Conservation (phyloP, 768 basidiomycete species). For the Termitomyces sp. region DNA sequence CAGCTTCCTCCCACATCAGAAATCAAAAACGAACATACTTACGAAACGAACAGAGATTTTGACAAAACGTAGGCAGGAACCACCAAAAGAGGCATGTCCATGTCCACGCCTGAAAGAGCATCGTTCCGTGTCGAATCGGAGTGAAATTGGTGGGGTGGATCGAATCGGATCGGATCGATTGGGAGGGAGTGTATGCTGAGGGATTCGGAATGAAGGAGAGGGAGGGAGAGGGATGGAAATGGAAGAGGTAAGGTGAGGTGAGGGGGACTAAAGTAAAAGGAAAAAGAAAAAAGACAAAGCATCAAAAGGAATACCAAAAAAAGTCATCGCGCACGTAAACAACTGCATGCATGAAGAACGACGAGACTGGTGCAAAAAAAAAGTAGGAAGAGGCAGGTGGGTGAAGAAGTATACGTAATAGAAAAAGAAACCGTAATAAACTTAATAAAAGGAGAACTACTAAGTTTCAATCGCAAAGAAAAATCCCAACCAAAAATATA, state of each 20-base stretch:
- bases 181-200: neutral
- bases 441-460: neutral
- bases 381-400: neutral
- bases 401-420: too few relatives aligned
- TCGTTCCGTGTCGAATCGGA: neutral
- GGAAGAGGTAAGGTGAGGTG: neutral
- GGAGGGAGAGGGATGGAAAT: too few relatives aligned
- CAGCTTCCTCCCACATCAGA: too few relatives aligned
- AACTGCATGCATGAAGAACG: slow-evolving; percentile 1
- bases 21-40: neutral
- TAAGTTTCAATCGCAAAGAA: neutral
- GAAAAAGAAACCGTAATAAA: neutral
- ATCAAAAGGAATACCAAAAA: neutral
- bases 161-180: neutral
- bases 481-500: slow-evolving; percentile 1
- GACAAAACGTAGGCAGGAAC: too few relatives aligned
- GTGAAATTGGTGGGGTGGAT: neutral
- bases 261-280: too few relatives aligned
- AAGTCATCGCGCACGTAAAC: slow-evolving; percentile 2
- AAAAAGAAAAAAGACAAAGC: neutral
- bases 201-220: neutral
- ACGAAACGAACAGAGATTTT: neutral
- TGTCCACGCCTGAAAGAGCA: neutral
- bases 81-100: too few relatives aligned
- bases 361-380: neutral